Percentiles rank a stretch among this genome's conserved stretches.
Conservation (phyloP, 1,284 basidiomycete species). For the Cystobasidiaceae sp. region DNA sequence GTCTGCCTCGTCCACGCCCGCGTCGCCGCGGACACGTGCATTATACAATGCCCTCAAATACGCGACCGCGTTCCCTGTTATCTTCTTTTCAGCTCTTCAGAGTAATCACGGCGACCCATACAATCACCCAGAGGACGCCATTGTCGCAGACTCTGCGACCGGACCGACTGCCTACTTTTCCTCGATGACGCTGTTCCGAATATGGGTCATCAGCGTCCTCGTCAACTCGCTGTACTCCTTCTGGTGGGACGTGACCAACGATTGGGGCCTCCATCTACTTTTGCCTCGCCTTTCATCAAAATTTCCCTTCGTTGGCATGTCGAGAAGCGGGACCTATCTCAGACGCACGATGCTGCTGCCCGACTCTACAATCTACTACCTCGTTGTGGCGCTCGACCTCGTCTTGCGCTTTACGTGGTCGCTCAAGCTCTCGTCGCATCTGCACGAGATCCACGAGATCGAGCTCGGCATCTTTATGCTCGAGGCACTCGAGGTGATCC, state of each 20-base stretch:
- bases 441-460: slow-evolving; percentile 75
- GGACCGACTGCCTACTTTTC: slow-evolving; percentile 8
- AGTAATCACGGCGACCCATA: slow-evolving; percentile 38
- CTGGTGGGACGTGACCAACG: slow-evolving; percentile 98
- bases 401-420: slow-evolving; percentile 92
- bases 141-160: not conserved
- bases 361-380: slow-evolving; percentile 71
- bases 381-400: slow-evolving; percentile 76
- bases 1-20: slow-evolving; percentile 47
- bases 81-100: slow-evolving; percentile 84
- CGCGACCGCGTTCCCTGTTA: slow-evolving; percentile 94
- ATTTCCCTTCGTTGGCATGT: slow-evolving; percentile 1
- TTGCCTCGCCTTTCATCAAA: slow-evolving; percentile 44
- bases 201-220: slow-evolving; percentile 70
- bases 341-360: slow-evolving; percentile 67
- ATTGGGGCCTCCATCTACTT: slow-evolving; percentile 88
- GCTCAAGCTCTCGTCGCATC: slow-evolving; percentile 80
- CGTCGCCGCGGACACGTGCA: slow-evolving; percentile 63
- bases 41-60: slow-evolving; percentile 96
- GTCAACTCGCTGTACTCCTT: slow-evolving; percentile 93
- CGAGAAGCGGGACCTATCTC: slow-evolving; percentile 52
- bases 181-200: slow-evolving; percentile 23
- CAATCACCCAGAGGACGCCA: slow-evolving; percentile 30
- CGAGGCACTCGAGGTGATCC: slow-evolving; percentile 80
- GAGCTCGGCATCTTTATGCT: slow-evolving; percentile 81